These are phyloP conservation scores for Talaromyces sp. DNA, from an alignment of 2,329 filamentous ascomycete species.

Conservation along the genomic window DNA sequence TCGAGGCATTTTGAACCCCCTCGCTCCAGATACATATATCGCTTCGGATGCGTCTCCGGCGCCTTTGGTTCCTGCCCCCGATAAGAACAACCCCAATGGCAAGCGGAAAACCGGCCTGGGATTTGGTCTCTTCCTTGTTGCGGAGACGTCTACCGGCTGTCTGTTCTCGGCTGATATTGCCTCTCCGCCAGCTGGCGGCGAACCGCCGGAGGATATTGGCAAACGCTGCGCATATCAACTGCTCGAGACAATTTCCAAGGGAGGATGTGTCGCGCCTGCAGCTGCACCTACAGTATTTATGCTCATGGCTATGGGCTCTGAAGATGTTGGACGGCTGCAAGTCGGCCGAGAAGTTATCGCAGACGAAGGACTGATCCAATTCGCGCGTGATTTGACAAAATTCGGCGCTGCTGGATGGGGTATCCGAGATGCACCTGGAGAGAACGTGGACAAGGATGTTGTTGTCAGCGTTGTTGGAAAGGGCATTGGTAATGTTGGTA, in stretches of 20 bases:
- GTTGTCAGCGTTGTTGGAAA: conserved; percentile 87
- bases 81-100: conserved; percentile 56
- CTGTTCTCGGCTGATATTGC: conserved; percentile 82
- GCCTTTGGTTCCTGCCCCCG: conserved; percentile 60
- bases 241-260: conserved; percentile 73
- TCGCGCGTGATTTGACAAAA: conserved; percentile 79
- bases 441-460: conserved; percentile 62
- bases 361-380: conserved; percentile 70
- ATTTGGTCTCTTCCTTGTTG: conserved; percentile 85
- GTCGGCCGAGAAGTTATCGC: conserved; percentile 77
- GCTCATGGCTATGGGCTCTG: conserved; percentile 96
- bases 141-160: conserved; percentile 82
- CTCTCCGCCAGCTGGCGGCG: conserved; percentile 69
- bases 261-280: conserved; percentile 71
- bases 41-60: conserved; percentile 64
- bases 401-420: conserved; percentile 93
- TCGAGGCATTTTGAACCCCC: conserved; percentile 76
- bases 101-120: conserved; percentile 71
- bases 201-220: conserved; percentile 85
- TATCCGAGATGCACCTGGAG: conserved; percentile 66
- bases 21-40: conserved; percentile 86
- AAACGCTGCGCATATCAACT: conserved; percentile 83
- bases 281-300: conserved; percentile 72
- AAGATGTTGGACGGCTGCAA: conserved; percentile 84
- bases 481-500: conserved; percentile 89